Evolutionary conservation across 148 eudicot species (phyloP), one percentile per base, ranked within the genome.

Genomic region (Silene uniflora): DNA sequence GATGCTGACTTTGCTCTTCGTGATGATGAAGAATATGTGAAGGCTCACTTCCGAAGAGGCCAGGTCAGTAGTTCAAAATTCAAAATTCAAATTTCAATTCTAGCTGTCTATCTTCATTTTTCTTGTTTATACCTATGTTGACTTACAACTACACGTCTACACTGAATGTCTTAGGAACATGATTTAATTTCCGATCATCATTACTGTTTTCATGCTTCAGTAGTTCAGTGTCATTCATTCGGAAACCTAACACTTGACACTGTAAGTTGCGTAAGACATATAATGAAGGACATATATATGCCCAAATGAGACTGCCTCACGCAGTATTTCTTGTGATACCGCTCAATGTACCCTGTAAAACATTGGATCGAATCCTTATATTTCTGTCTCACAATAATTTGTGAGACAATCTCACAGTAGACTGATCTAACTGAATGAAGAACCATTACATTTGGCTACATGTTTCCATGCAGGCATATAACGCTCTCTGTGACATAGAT

Each of bases 401-500:
- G 16, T 49, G 55, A 49, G 17, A 14, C 13, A 3, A 10, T 49
- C 55, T 49, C 55, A 49, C 7, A 49, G 16, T 7, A 13, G 55
- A 49, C 13, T 49, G 3, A 16, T 8, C 56, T 52, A 52, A 52
- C 56, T 52, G 17, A 52, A 12, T 12, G 56, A 16, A 52, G 16
- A 52, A 52, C 17, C 25, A 52, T 52, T 52, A 52, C 56, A 52
- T 52, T 52, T 11, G 56, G 56, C 54, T 64, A 44, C 44, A 66
- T 11, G 21, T 65, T 68, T 25, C 62, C 35, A 72, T 59, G 60
- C 88, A 93, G 98, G 98, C 90, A 70, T 81, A 81, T 73, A 84
- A 87, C 87, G 92, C 93, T 74, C 88, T 89, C 27, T 83, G 84
- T 81, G 87, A 88, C 75, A 79, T 93, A 42, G 93, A 91, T 86